Evolutionary conservation across 371 early-diverging fungal genomes (phyloP), one percentile per base, ranked within the genome.

Genomic region (Circinella umbellata): DNA sequence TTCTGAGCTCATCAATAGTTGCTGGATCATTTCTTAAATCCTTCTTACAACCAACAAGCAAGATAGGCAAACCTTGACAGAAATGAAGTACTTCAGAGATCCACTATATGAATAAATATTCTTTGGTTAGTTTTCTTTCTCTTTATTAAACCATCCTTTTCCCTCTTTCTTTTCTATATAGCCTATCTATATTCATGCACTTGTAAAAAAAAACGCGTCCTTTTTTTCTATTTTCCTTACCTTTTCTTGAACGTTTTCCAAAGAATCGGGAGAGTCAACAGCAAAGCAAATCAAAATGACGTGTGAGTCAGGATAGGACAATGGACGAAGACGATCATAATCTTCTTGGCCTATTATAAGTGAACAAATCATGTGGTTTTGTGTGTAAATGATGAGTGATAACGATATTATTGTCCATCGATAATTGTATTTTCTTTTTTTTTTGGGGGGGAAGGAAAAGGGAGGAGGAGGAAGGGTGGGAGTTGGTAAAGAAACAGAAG

Each of bases 241-340:
- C 83, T 89, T 90, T 66, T 90, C 90, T 70, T 84, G 79, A 18
- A 97, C 95, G 79, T 95, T 96, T 36, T 94, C 92, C 38, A 97
- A 87, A 48, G 94, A 93, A 76, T 94, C 94, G 38, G 95, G 96
- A 35, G 92, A 89, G 74, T 95, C 94, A 51, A 95, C 86, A 55
- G 92, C 80, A 76, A 90, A 95, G 63, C 93, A 93, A 42, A 98
- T 94, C 47, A 98, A 80, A 67, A 97, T 90, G 38, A 95, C 94
- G 80, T 96, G 91, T 6, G 95, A 90, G 72, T 94, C 96, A 42
- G 95, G 93, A 81, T 97, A 98, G 62, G 95, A 94, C 37, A 96
- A 87, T 49, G 96, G 94, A 48, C 98, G 90, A 68, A 97, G 87
- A 49, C 94, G 91, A 86, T 96, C 96, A 76, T 95, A 95, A 76